Base-by-base conservation (phyloP, 768 basidiomycete species). In the Termitomyces sp. region DNA sequence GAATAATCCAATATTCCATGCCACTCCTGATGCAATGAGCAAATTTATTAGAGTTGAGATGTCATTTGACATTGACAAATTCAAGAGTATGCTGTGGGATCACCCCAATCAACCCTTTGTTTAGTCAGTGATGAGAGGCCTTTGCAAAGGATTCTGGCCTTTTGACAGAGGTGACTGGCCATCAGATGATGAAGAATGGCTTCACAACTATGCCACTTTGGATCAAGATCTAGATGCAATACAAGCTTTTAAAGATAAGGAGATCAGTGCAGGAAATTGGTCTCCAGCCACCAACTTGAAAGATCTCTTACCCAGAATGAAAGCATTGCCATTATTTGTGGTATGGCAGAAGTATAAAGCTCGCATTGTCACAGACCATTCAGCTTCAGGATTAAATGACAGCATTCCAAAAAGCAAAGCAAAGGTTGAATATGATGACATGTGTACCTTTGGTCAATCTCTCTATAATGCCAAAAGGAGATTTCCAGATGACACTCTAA, bases 81-180 rank as follows among this genome's bases (percentile, higher is more conserved):
- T 25, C 25, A 25, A 25, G 25, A 25, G 25, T 25, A 25, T 25
- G 25, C 25, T 25, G 25, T 25, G 25, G 25, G 25, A 25, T 25
- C 25, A 25, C 25, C 25, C 25, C 25, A 25, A 25, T 25, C 25
- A 25, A 25, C 25, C 25, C 25, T 25, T 25, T 25, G 25, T 25
- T 25, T 25, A 25, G 25, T 77, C 72, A 9, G 67, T 73, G 4
- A 63, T 67, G 25, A n/a, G 46, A 3, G 62, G 69, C 0, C 59
- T 76, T 3, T 58, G 61, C 10, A 62, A 71, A 10, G 76, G 73
- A 2, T 76, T 76, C n/a, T 48, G 47, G 47, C 47, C 56, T 74
- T 74, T 64, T 32, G 61, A 72, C 36, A 56, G 62, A 36, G 70
- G 65, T 14, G 67, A 70, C 15, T 71, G 66, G 68, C 61, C 67